These are phyloP conservation scores for Caryopteris hybrid DNA, from an alignment of 305 asterid genomes.

Conservation along the genomic window DNA sequence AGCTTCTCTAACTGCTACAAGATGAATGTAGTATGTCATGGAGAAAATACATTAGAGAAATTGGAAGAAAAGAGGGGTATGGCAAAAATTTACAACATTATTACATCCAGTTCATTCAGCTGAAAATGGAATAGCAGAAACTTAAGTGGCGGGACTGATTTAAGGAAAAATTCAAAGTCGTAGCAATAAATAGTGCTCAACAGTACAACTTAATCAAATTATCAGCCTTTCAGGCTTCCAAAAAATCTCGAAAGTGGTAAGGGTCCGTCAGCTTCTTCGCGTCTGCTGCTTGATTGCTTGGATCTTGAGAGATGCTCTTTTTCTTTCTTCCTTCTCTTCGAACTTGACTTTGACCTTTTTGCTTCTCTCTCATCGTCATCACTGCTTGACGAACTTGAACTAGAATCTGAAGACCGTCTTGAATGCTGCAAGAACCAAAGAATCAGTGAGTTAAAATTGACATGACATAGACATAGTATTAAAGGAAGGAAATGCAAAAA, in stretches of 20 bases:
- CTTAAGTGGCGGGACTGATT: background rate
- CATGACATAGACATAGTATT: background rate
- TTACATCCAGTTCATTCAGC: background rate
- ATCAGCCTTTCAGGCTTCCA: conserved; percentile 60
- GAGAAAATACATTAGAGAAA: background rate
- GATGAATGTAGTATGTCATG: background rate
- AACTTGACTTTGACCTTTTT: conserved; percentile 59
- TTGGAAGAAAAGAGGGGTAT: background rate
- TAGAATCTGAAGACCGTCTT: conserved; percentile 17
- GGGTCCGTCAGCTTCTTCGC: conserved; percentile 65
- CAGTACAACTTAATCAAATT: background rate
- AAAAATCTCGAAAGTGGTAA: conserved; percentile 89
- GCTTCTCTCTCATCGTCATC: conserved; percentile 66
- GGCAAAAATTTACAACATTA: background rate
- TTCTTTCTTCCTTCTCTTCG: conserved; percentile 65
- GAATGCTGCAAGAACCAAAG: conserved; percentile 14
- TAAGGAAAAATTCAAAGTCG: background rate
- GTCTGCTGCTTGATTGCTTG: conserved; percentile 38
- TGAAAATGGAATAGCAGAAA: background rate
- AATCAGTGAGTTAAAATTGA: background rate
- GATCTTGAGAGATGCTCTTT: conserved; percentile 55
- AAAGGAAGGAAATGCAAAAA: background rate
- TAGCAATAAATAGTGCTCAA: background rate
- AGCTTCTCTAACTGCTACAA: background rate
- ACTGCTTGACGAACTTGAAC: conserved; percentile 50